Base-by-base conservation (phyloP, 1,284 basidiomycete genomes). In the Microstroma glucosiphilum region DNA sequence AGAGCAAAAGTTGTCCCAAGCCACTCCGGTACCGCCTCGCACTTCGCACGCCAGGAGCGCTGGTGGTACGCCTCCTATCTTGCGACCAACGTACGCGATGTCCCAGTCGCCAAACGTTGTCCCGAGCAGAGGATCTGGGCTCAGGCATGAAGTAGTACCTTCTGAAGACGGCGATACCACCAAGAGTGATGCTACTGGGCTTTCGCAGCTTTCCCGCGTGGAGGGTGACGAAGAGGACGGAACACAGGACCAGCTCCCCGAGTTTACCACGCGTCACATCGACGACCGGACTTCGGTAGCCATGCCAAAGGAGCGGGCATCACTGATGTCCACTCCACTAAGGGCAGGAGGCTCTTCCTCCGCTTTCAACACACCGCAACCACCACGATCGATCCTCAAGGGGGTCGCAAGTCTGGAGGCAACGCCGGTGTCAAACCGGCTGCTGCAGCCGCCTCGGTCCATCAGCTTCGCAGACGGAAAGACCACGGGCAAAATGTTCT, bases 401-500 rank as follows among this genome's bases (percentile, higher is more conserved):
- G 55, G 48, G 13, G 17, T 48, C 6, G 17, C 17, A 12, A 48
- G 15, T 17, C 3, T 48, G 21, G 43, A n/a, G 43, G 17, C 17
- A 48, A 48, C 21, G 12, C 43, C 43, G 21, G 21, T 48, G 12
- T 21, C 43, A 12, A 48, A 48, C 12, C 43, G 15, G 6, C 21
- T 48, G 17, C 43, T 21, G 51, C 21, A 17, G 21, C 51, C 15
- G 26, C 26, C 62, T 41, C 64, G 69, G 11, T 69, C 67, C n/a
- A 70, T 70, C 23, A 69, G 67, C 58, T 70, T 70, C 59, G 65
- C 64, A 19, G 69, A 70, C 25, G 56, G 56, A 2, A 59, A 57
- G 12, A 42, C 30, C 21, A 19, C 56, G 6, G 56, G 37, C 26
- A 54, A 54, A 21, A 54, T 54, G 51, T 54, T 54, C 21, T 17